Base-by-base conservation (phyloP, 192 early-diverging fungal genomes). In the Chytriomyces sp. region DNA sequence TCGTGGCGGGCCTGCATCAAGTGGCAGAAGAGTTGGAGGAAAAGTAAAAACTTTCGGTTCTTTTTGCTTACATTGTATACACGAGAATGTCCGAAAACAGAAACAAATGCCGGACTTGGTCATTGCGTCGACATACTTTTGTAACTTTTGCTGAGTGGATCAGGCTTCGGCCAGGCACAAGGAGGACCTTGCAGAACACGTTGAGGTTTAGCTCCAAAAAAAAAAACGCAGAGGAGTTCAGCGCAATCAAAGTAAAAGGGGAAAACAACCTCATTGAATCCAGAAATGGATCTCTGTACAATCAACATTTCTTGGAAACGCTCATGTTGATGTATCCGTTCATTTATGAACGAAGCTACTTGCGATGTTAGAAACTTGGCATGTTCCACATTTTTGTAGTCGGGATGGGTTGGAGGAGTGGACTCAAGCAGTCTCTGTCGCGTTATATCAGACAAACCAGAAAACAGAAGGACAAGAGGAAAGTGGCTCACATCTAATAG, bases 31-130 rank as follows among this genome's bases (percentile, higher is more conserved):
- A 16, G 45, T 23, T 35, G 23, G 24, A 16, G 16, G 7, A 10
- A 77, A 23, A 23, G 20, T 8, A 46, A 35, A 46, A 26, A 0
- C 9, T 16, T 1, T 6, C n/a, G 16, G 18, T 8, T 26, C 53
- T 5, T 9, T 13, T 16, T 26, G 23, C 44, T 35, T 23, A 69
- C 62, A 67, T 79, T 7, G 91, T 88, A 84, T 91, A 93, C 46
- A 95, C 81, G 11, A 95, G 84, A 48, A 91, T 88, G 81, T 95
- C 94, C 49, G 90, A 91, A 78, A 95, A 90, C 61, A 95, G 80
- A 67, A 93, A 91, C 64, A 95, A 86, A 60, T 84, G 79, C 47
- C 93, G 88, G 28, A 82, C 79, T 79, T 95, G 94, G 79, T 93
- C 87, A 78, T 82, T 89, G 64, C 88, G 89, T 60, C 93, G 88